Evolutionary conservation across 768 basidiomycete genomes (phyloP), one percentile per base, ranked within the genome.

Genomic region (Calocybe cyanea): DNA sequence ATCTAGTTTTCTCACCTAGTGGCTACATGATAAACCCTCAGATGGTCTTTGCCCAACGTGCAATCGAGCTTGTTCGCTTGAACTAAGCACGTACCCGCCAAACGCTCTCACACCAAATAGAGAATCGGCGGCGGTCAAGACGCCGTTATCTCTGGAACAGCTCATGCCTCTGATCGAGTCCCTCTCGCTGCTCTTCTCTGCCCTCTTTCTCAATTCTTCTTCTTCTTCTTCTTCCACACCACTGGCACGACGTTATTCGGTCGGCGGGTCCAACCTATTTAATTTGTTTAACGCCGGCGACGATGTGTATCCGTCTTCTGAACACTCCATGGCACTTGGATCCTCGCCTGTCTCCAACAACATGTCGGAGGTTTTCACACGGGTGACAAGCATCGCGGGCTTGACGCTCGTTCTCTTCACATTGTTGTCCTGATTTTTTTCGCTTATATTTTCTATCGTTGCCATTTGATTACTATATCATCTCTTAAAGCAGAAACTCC

Each of bases 1-100:
- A 32, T 32, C n/a, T n/a, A 7, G 6, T 35, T 35, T n/a, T 35
- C n/a, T n/a, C 28, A 28, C 11, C n/a, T 24, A 55, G 54, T 55
- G 51, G 54, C 36, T 50, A 5, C 45, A 53, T 23, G 55, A 46
- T n/a, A 28, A 48, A 7, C 17, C 42, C 3, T 46, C 48, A 7
- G 39, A 53, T 23, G 37, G 46, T 11, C 41, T 46, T 25, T 55
- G 54, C 32, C 54, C 54, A 9, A 46, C 54, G n/a, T 55, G 54
- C 33, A 40, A 47, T 39, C 31, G 37, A 2, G 49, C 41, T 3
- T 56, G 49, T 28, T 46, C 49, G 9, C 32, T 46, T 20, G 32
- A 41, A 24, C 28, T 32, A 1, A 38, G 18, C 21, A 36, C 31
- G 32, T 35, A n/a, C 23, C 15, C 38, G 0, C 1, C 23, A 35